These are phyloP conservation scores for Juglanconis juglandina DNA, from an alignment of 2,329 filamentous ascomycete genomes.

Conservation along the genomic window DNA sequence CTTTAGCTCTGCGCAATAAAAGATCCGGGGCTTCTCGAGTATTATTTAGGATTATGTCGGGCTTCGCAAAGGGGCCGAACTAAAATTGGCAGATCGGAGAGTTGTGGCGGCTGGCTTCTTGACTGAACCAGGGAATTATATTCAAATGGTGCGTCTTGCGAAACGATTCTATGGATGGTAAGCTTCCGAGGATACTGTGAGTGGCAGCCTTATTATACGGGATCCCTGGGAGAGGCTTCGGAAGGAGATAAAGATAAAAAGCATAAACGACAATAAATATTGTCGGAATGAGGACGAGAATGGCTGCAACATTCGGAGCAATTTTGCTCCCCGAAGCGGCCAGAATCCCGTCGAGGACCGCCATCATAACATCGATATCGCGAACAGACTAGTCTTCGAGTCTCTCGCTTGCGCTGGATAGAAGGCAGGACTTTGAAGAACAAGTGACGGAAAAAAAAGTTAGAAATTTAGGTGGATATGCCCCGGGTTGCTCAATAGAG, in stretches of 20 bases:
- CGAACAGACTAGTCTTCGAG: neutral
- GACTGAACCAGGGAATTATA: slow-evolving; percentile 14
- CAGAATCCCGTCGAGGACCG: neutral
- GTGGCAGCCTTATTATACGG: slow-evolving; percentile 23
- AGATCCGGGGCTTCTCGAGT: slow-evolving; percentile 1
- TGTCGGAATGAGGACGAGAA: slow-evolving; percentile 72
- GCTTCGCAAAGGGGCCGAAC: slow-evolving; percentile 26
- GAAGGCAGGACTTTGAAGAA: too few relatives aligned
- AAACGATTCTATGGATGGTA: slow-evolving; percentile 16
- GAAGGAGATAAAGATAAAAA: slow-evolving; percentile 15
- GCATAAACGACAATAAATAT: slow-evolving; percentile 69
- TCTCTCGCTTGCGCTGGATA: too few relatives aligned
- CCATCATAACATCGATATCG: neutral
- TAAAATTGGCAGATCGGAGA: slow-evolving; percentile 33
- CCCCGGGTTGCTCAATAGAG: too few relatives aligned
- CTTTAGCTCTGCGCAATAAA: slow-evolving; percentile 1
- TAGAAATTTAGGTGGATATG: too few relatives aligned
- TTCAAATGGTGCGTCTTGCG: slow-evolving; percentile 8
- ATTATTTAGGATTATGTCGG: neutral
- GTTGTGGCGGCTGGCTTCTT: slow-evolving; percentile 6
- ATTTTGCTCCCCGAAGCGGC: neutral
- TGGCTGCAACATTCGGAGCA: neutral
- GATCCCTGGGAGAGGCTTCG: slow-evolving; percentile 29
- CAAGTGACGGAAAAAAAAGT: too few relatives aligned
- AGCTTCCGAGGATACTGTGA: slow-evolving; percentile 22